These are phyloP conservation scores for Wickerhamiella hasegawae DNA, from an alignment of 805 yeast species.

Conservation along the genomic window DNA sequence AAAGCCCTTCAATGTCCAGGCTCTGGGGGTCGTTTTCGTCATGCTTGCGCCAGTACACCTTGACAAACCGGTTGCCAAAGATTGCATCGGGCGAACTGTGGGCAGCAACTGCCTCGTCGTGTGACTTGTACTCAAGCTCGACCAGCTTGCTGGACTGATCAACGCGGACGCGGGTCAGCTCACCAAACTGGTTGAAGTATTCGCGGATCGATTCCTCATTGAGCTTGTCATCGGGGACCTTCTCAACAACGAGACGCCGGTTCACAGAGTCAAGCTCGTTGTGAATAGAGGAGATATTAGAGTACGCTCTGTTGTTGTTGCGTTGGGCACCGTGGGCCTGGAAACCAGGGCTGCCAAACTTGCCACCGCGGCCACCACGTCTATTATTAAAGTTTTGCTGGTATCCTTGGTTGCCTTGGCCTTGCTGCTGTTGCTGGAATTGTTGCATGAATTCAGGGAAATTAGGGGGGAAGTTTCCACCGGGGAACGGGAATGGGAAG, in stretches of 20 bases:
- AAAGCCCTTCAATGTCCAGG: conserved; percentile 26
- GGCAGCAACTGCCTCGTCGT: conserved; percentile 27
- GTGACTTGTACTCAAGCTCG: conserved; percentile 25
- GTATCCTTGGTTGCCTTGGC: not conserved
- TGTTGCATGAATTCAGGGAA: not conserved
- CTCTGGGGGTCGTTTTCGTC: conserved; percentile 13
- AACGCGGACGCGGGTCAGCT: conserved; percentile 19
- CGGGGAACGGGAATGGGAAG: not conserved
- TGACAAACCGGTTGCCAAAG: conserved; percentile 33
- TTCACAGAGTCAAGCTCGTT: conserved; percentile 19
- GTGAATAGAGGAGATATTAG: conserved; percentile 9
- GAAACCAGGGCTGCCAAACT: conserved; percentile 2
- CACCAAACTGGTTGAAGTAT: conserved; percentile 30
- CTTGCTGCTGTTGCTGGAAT: not conserved
- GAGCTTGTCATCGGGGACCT: conserved; percentile 29
- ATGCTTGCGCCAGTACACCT: conserved; percentile 27
- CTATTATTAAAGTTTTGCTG: conserved; percentile 6
- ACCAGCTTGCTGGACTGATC: conserved; percentile 20
- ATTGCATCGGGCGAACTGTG: conserved; percentile 30
- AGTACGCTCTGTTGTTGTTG: conserved; percentile 1
- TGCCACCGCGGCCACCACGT: conserved; percentile 1
- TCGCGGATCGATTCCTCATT: conserved; percentile 20
- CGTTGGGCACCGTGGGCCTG: too few species aligned
- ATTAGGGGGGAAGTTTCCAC: not conserved
- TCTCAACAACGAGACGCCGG: conserved; percentile 26